These are phyloP conservation scores for Phaffomyces antillensis DNA, from an alignment of 805 yeast species.

Conservation along the genomic window DNA sequence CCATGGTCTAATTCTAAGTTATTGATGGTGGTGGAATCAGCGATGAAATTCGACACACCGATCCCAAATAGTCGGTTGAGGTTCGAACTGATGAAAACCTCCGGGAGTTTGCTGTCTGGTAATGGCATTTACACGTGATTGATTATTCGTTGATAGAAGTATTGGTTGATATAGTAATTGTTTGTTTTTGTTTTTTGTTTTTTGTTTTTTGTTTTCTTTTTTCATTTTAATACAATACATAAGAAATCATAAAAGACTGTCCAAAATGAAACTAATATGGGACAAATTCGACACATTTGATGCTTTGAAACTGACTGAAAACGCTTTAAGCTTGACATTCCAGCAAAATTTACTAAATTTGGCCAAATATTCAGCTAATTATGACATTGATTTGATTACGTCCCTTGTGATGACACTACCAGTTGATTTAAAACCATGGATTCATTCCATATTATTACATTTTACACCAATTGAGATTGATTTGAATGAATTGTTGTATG, in stretches of 20 bases:
- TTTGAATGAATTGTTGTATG: not conserved
- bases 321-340: not conserved
- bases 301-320: not conserved
- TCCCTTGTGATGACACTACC: not conserved
- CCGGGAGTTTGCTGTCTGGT: constrained; percentile 2
- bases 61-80: constrained; percentile 3
- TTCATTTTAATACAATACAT: too few species aligned
- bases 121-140: constrained; percentile 3
- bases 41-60: constrained; percentile 1
- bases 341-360: constrained; percentile 1
- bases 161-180: not conserved
- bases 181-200: not conserved
- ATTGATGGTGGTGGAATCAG: constrained; percentile 2
- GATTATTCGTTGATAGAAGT: not conserved
- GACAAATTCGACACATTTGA: not conserved
- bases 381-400: not conserved
- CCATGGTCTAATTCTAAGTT: constrained; percentile 1
- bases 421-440: not conserved
- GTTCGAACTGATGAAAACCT: constrained; percentile 2
- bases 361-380: not conserved
- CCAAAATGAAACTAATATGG: constrained; percentile 1
- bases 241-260: not conserved
- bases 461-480: not conserved
- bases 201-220: too few species aligned
- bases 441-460: constrained; percentile 3